These are phyloP conservation scores for Vigna hirtella DNA, from an alignment of 306 rosid species.

Conservation along the genomic window DNA sequence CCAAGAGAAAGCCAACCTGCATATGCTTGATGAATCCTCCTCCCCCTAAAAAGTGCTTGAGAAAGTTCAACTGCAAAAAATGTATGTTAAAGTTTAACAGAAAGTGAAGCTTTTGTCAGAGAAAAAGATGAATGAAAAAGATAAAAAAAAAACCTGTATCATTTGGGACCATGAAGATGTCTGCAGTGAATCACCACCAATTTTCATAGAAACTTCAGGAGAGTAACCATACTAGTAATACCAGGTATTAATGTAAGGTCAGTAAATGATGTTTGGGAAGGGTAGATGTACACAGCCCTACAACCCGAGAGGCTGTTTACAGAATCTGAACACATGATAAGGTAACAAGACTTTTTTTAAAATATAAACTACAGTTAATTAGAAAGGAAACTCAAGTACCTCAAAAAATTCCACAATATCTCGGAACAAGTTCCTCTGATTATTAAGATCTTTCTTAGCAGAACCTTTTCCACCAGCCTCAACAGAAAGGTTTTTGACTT, in stretches of 20 bases:
- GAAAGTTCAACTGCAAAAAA: slow-evolving; percentile 72
- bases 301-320: neutral
- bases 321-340: neutral
- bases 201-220: slow-evolving; percentile 81
- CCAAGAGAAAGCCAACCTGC: slow-evolving; percentile 71
- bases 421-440: slow-evolving; percentile 80
- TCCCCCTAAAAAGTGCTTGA: slow-evolving; percentile 88
- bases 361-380: neutral
- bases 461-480: slow-evolving; percentile 97
- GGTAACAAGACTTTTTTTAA: neutral
- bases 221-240: slow-evolving; percentile 66
- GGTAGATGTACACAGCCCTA: neutral
- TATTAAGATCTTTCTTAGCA: slow-evolving; percentile 84
- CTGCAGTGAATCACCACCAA: slow-evolving; percentile 76
- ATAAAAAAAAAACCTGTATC: slow-evolving; percentile 72
- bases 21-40: slow-evolving; percentile 98
- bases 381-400: slow-evolving; percentile 50
- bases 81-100: slow-evolving; percentile 2
- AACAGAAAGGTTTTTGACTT: slow-evolving; percentile 73
- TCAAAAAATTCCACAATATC: slow-evolving; percentile 81
- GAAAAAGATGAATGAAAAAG: neutral
- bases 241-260: slow-evolving; percentile 36
- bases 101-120: neutral
- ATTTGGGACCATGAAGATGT: slow-evolving; percentile 80
- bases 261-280: slow-evolving; percentile 1